Base-by-base conservation (phyloP, 768 basidiomycete species). In the Pleurotus citrinopileatus region DNA sequence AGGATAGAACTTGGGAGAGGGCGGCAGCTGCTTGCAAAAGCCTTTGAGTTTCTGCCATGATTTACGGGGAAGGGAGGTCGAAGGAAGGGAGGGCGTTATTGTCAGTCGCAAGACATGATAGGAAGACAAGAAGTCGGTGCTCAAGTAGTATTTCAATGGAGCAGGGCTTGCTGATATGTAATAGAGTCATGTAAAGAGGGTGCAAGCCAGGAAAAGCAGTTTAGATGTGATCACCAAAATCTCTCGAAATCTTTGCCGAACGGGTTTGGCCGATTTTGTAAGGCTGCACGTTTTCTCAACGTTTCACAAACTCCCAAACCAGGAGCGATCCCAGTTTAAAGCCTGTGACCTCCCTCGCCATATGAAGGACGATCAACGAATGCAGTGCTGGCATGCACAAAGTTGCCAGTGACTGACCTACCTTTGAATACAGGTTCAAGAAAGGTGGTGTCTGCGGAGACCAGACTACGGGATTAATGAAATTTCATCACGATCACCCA, bases 1-100 rank as follows among this genome's bases (percentile, higher is more conserved):
- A 69, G 57, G 63, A 71, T 48, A 94, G 82, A 54, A 85, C 70
- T 54, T 72, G 71, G 26, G 90, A 91, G 67, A 94, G 86, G 55
- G 86, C 82, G 44, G 74, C 70, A 34, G 91, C 90, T 29, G 91
- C 90, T 67, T 90, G 84, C 64, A 92, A 69, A 60, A 92, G 81
- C 67, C 90, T 78, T 62, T 76, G 73, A 51, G 86, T 87, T 61
- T 91, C 86, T 63, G 83, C 78, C 86, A 89, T 89, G 58, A 60
- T 68, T 34, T n/a, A 50, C 45, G 27, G 27, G 51, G 50, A 40
- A 56, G 53, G 52, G 64, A 62, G 62, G 59, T 55, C 59, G 60
- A 58, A 60, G 63, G 60, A 63, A 61, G 52, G 54, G 65, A 63
- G 55, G 61, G 66, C 61, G 56, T 54, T 58, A 61, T 64, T 64